Evolutionary conservation across 2,329 filamentous ascomycete species (phyloP).

Genomic region (Geosmithia putterillii): DNA sequence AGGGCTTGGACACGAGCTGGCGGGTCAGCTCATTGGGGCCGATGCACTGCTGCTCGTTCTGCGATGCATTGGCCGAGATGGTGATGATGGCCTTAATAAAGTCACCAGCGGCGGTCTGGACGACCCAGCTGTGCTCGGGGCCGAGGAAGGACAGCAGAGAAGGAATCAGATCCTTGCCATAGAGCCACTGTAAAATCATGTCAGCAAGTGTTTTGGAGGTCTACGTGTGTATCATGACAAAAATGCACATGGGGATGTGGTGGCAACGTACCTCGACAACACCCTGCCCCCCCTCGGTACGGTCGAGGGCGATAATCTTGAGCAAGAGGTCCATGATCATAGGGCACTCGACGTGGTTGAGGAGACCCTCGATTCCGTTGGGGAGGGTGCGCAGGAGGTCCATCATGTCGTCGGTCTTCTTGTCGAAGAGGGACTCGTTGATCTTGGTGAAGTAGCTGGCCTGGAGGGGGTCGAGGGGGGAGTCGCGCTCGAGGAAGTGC

Average conservation of each 20-base stretch:
- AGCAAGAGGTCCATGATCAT: slow-evolving; percentile 97
- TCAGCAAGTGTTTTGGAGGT: slow-evolving; percentile 2
- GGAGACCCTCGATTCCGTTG: slow-evolving; percentile 68
- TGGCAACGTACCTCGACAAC: slow-evolving; percentile 68
- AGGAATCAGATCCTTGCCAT: slow-evolving; percentile 78
- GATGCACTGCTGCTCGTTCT: slow-evolving; percentile 97
- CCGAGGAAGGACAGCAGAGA: slow-evolving; percentile 77
- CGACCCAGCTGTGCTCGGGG: slow-evolving; percentile 73
- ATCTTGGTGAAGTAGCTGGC: slow-evolving; percentile 98
- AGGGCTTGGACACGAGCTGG: slow-evolving; percentile 79
- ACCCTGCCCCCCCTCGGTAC: slow-evolving; percentile 79
- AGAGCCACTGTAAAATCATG: slow-evolving; percentile 61
- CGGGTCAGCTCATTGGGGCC: slow-evolving; percentile 94
- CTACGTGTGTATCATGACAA: no score
- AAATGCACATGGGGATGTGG: not conserved
- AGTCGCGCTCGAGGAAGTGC: slow-evolving; percentile 73
- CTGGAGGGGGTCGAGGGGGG: slow-evolving; percentile 82
- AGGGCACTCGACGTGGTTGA: slow-evolving; percentile 90
- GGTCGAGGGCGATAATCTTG: slow-evolving; percentile 94
- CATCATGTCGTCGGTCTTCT: slow-evolving; percentile 97
- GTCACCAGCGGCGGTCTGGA: slow-evolving; percentile 92
- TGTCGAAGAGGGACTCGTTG: slow-evolving; percentile 93
- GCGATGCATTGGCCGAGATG: slow-evolving; percentile 94
- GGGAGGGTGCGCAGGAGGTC: slow-evolving; percentile 76
- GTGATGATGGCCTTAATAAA: slow-evolving; percentile 99